These are phyloP conservation scores for Anisogramma anomala DNA, from an alignment of 2,329 filamentous ascomycete genomes.

Conservation along the genomic window DNA sequence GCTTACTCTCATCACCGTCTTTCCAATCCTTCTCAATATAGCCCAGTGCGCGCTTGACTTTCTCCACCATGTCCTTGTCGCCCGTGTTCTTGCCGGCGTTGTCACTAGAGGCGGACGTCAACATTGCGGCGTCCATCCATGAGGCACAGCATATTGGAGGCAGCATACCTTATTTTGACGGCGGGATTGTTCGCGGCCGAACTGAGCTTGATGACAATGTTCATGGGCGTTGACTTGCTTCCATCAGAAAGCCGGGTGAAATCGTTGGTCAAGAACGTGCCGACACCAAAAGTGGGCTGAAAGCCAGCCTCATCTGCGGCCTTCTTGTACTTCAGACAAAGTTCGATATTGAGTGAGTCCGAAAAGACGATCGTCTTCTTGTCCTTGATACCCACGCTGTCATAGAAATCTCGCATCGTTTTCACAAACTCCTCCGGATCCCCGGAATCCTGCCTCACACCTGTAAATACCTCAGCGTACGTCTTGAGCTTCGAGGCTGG, in stretches of 20 bases:
- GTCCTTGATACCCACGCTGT: conserved; percentile 59
- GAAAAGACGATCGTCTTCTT: conserved; percentile 92
- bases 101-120: conserved; percentile 36
- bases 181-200: conserved; percentile 71
- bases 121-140: too few species aligned
- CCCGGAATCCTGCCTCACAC: conserved; percentile 82
- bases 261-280: conserved; percentile 93
- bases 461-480: conserved; percentile 73
- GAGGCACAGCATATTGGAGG: background rate
- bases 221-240: conserved; percentile 79
- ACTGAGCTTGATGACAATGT: conserved; percentile 96
- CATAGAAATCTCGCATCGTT: conserved; percentile 71
- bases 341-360: conserved; percentile 83
- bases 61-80: conserved; percentile 62
- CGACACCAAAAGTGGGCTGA: conserved; percentile 81
- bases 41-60: conserved; percentile 74
- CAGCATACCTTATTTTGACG: conserved; percentile 64
- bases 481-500: conserved; percentile 37
- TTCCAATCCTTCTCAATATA: conserved; percentile 80
- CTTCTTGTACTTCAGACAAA: conserved; percentile 80
- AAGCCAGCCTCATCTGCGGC: conserved; percentile 72
- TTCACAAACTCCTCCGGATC: conserved; percentile 72
- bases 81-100: conserved; percentile 94
- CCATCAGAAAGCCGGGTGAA: conserved; percentile 62
- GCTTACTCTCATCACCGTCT: conserved; percentile 68